These are phyloP conservation scores for Raphanus sativus DNA, from an alignment of 345 rosid species.

Conservation along the genomic window DNA sequence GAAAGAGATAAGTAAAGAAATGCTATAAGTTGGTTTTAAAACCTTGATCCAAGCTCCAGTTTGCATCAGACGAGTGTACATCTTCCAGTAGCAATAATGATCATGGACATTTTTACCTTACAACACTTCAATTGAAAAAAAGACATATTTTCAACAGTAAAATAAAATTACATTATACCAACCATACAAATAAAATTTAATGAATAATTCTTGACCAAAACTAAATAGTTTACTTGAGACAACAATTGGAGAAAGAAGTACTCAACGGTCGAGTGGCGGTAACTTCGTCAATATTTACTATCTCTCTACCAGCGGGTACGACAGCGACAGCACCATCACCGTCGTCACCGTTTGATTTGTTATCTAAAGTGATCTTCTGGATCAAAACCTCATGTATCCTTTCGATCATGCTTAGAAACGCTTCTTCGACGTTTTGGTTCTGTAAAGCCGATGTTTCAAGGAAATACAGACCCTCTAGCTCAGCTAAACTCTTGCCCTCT, in stretches of 20 bases:
- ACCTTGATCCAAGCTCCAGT: slow-evolving; percentile 19
- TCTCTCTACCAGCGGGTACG: slow-evolving; percentile 54
- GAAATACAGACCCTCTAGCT: slow-evolving; percentile 62
- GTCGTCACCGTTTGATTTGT: slow-evolving; percentile 42
- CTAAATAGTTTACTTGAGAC: slow-evolving; percentile 32
- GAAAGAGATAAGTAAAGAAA: not conserved
- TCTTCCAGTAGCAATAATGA: not conserved
- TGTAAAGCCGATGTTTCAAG: slow-evolving; percentile 81
- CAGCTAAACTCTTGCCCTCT: slow-evolving; percentile 64
- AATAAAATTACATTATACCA: not conserved
- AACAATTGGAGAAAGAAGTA: slow-evolving; percentile 47
- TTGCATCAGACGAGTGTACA: not conserved
- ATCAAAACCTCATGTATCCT: slow-evolving; percentile 55
- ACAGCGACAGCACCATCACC: not conserved
- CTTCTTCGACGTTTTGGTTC: slow-evolving; percentile 71
- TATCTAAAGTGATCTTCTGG: slow-evolving; percentile 50
- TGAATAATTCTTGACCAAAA: not conserved
- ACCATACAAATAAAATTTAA: not conserved
- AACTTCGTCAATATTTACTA: slow-evolving; percentile 57
- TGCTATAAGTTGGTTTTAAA: not conserved
- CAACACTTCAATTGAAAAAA: not conserved
- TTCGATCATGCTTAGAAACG: slow-evolving; percentile 66
- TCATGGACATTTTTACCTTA: not conserved
- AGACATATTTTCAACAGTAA: not conserved
- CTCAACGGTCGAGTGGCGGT: slow-evolving; percentile 60